Base-by-base conservation (phyloP, 768 basidiomycete genomes). In the Pleurotus djamor region DNA sequence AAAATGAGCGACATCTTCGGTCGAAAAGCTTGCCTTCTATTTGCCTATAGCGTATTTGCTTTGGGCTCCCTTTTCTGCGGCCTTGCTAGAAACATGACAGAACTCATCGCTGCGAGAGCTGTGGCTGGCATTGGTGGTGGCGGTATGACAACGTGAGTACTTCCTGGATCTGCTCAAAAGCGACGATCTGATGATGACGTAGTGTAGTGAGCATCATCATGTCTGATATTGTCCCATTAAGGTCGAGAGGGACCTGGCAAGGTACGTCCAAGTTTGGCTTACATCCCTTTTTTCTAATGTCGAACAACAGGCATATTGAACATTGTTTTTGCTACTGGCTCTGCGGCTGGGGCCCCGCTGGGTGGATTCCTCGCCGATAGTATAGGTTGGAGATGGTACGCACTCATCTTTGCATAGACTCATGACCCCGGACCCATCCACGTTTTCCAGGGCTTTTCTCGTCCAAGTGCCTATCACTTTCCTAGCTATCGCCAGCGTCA, bases 221-320 rank as follows among this genome's bases (percentile, higher is more conserved):
- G 70, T 86, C 85, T 3, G 88, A 88, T 62, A 73, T 88, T 14
- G 81, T 87, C 1, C 84, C 87, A 0, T 73, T 88, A 48, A 77
- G 86, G 1, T 77, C 77, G 21, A 75, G 87, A 52, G 88, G 88
- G 21, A 87, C 85, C n/a, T 87, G 85, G 81, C 87, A 88, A 81
- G 87, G 85, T 79, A 21, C 4, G 67, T 60, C 1, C 28, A 32
- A 8, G 10, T 48, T 47, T 10, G 13, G 45, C 13, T 47, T 16
- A 34, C 51, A 47, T 51, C 3, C 14, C 2, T 34, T 16, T 21
- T 16, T 33, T 10, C n/a, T 52, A 43, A 4, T 3, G 44, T 41
- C 52, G 45, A 32, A 41, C 4, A 33, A 12, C 7, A 83, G 83
- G 85, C 1, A 67, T 88, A 9, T 68, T 84, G 4, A 88, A 87